Percentiles rank a stretch among this genome's conserved stretches.
Conservation (phyloP, 495 filamentous ascomycete species). For the Lepraria neglecta region DNA sequence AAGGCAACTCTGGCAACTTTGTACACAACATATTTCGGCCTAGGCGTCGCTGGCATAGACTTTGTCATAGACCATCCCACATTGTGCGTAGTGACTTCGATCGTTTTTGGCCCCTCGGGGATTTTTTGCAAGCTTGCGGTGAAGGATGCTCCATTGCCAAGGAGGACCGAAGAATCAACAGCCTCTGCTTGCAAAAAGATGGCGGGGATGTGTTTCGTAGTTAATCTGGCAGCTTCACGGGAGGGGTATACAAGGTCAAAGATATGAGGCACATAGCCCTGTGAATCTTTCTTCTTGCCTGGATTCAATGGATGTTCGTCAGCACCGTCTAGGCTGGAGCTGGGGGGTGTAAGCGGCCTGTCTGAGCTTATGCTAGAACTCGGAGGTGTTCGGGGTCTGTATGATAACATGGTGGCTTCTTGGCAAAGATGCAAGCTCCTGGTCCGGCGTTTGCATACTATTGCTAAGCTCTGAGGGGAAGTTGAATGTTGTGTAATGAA, state of each 20-base stretch:
- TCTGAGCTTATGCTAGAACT: constrained; percentile 11
- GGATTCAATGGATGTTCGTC: not conserved
- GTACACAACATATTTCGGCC: constrained; percentile 17
- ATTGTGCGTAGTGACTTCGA: constrained; percentile 6
- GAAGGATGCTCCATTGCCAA: constrained; percentile 20
- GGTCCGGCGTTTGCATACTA: not conserved
- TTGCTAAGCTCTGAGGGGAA: not conserved
- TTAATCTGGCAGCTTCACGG: constrained; percentile 1
- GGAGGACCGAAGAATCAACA: constrained; percentile 20
- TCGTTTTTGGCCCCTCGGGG: constrained; percentile 11
- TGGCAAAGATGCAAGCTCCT: not conserved
- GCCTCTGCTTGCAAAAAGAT: constrained; percentile 18
- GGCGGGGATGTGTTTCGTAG: constrained; percentile 6
- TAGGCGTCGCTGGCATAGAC: constrained; percentile 8
- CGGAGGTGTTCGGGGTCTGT: constrained; percentile 5
- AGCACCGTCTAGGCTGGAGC: constrained; percentile 5
- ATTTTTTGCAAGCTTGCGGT: constrained; percentile 17
- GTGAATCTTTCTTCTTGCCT: not conserved
- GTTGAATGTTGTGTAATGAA: not conserved
- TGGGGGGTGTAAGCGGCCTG: constrained; percentile 8
- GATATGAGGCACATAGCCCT: constrained; percentile 15
- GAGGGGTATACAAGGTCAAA: constrained; percentile 17
- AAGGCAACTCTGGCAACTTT: constrained; percentile 20
- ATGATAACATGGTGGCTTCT: constrained; percentile 8
- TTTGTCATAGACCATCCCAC: constrained; percentile 1